Conservation (phyloP, 352 stramenopile species). For the Peronospora farinosa region DNA sequence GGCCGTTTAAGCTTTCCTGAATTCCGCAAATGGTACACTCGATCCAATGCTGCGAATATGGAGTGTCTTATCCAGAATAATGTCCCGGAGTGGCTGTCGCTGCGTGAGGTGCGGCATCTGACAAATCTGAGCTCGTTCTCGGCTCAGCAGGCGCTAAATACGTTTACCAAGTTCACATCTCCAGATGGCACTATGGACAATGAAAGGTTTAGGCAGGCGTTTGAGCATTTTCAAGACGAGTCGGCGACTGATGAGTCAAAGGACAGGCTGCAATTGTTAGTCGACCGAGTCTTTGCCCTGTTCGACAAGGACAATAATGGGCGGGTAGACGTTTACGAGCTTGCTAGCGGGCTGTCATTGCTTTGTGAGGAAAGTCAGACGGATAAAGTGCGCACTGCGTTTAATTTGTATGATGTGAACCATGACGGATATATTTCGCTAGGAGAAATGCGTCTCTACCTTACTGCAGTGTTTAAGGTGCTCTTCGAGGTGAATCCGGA, state of each 20-base stretch:
- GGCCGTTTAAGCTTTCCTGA: slow-evolving; percentile 64
- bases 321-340: slow-evolving; percentile 73
- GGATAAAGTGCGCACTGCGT: slow-evolving; percentile 77
- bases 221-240: slow-evolving; percentile 46
- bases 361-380: slow-evolving; percentile 59
- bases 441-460: slow-evolving; percentile 76
- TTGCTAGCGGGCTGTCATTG: slow-evolving; percentile 72
- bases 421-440: slow-evolving; percentile 82
- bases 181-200: slow-evolving; percentile 64
- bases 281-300: slow-evolving; percentile 73
- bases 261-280: slow-evolving; percentile 49
- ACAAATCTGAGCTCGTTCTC: slow-evolving; percentile 71
- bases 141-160: slow-evolving; percentile 69
- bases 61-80: slow-evolving; percentile 76
- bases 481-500: slow-evolving; percentile 79
- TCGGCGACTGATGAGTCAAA: slow-evolving; percentile 12
- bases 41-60: slow-evolving; percentile 66
- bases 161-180: slow-evolving; percentile 60
- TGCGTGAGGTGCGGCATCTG: slow-evolving; percentile 69
- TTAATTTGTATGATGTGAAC: slow-evolving; percentile 86
- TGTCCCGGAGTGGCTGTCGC: slow-evolving; percentile 65
- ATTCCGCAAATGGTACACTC: slow-evolving; percentile 80
- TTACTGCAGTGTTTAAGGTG: slow-evolving; percentile 84
- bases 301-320: slow-evolving; percentile 82
- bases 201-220: slow-evolving; percentile 52